phyloP scores from a whole-genome alignment of 164 flowering plant species.

The Akebia trifoliata region DNA sequence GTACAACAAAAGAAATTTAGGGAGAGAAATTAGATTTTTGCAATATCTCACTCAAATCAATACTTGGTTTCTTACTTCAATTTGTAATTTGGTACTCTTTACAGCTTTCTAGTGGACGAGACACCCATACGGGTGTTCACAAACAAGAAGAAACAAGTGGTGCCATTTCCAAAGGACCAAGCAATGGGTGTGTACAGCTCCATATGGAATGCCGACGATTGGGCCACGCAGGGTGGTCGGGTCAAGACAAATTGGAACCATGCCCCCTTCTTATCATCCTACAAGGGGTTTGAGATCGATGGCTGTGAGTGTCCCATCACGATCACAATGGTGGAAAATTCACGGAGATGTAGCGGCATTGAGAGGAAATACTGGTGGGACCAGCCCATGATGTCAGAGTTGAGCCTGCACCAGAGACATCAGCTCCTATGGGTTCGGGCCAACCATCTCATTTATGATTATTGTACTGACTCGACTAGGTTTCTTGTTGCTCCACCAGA shows the following conservation, averaged over 20 bases:
- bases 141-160: conserved; percentile 68
- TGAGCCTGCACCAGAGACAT: conserved; percentile 77
- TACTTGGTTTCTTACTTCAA: no score
- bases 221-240: conserved; percentile 96
- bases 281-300: conserved; percentile 69
- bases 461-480: conserved; percentile 62
- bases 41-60: no score
- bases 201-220: conserved; percentile 98
- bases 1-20: no score
- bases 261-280: conserved; percentile 76
- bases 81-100: no score
- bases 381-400: conserved; percentile 60
- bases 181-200: conserved; percentile 98
- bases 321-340: conserved; percentile 31
- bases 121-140: conserved; percentile 76
- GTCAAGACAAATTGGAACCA: conserved; percentile 92
- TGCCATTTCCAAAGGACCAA: conserved; percentile 79
- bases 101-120: conserved; percentile 85
- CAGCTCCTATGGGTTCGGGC: conserved; percentile 83
- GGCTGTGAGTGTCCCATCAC: conserved; percentile 57
- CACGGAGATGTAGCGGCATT: conserved; percentile 42
- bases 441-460: conserved; percentile 77
- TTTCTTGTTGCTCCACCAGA: conserved; percentile 63
- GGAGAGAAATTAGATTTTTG: no score
- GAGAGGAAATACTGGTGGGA: conserved; percentile 74